phyloP scores from a whole-genome alignment of 768 basidiomycete species.

The Suillus bovinus region DNA sequence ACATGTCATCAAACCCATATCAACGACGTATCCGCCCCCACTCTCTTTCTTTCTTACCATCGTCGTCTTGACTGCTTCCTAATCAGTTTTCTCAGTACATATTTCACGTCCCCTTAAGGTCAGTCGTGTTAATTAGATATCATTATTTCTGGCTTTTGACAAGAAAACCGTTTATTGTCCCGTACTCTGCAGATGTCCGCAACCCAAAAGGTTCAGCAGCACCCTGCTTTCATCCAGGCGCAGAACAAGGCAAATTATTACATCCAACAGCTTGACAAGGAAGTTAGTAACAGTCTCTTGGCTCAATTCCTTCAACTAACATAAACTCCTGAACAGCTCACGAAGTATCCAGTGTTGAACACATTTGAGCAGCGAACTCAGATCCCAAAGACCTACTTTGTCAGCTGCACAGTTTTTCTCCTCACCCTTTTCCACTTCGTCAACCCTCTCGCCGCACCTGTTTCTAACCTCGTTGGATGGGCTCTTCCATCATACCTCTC shows the following conservation, averaged over 20 bases:
- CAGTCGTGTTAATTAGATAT: constrained; percentile 8
- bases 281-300: constrained; percentile 53
- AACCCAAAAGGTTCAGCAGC: constrained; percentile 81
- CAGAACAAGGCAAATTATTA: constrained; percentile 83
- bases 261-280: constrained; percentile 91
- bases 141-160: background rate
- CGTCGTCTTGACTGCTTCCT: constrained; percentile 18
- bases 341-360: constrained; percentile 85
- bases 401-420: constrained; percentile 68
- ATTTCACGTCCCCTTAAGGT: constrained; percentile 18
- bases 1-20: constrained; percentile 61
- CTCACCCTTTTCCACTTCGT: constrained; percentile 76
- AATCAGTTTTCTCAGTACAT: constrained; percentile 10
- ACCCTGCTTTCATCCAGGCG: constrained; percentile 83
- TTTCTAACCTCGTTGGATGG: constrained; percentile 96
- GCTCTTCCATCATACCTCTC: constrained; percentile 93
- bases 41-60: constrained; percentile 26
- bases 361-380: constrained; percentile 87
- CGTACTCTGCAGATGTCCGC: constrained; percentile 62
- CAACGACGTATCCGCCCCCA: constrained; percentile 29
- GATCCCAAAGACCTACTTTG: constrained; percentile 89
- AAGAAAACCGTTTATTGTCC: constrained; percentile 15
- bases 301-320: constrained; percentile 3
- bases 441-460: constrained; percentile 89
- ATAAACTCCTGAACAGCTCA: constrained; percentile 47